Conservation (phyloP, 805 yeast species). For the Pichia nakasei region DNA sequence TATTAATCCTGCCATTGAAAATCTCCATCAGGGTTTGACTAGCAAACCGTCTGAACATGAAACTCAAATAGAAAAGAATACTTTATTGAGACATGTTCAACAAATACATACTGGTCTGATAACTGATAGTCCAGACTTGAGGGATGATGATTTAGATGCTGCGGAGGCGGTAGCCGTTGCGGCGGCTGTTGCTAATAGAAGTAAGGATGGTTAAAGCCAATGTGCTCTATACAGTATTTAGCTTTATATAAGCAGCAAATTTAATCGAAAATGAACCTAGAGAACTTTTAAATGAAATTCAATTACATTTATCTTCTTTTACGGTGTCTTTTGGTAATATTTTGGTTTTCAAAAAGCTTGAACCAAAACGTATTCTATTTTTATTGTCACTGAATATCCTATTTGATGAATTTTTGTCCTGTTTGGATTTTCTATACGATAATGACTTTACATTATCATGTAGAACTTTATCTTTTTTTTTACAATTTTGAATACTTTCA, state of each 20-base stretch:
- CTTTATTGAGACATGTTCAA: slow-evolving; percentile 6
- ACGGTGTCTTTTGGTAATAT: background rate
- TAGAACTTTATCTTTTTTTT: too few relatives aligned
- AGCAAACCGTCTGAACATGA: too few relatives aligned
- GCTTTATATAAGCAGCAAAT: too few relatives aligned
- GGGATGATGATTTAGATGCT: slow-evolving; percentile 10
- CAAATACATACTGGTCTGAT: slow-evolving; percentile 5
- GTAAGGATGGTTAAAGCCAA: too few relatives aligned
- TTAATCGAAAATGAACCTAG: too few relatives aligned
- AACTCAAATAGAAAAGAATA: slow-evolving; percentile 5
- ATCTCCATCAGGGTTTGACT: too few relatives aligned
- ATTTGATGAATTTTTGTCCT: background rate
- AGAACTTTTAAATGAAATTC: too few relatives aligned
- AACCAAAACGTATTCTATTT: slow-evolving; percentile 2
- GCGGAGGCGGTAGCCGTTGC: slow-evolving; percentile 11
- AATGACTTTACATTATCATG: background rate
- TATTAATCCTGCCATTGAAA: too few relatives aligned
- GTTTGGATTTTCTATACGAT: background rate
- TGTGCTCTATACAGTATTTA: too few relatives aligned
- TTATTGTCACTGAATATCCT: background rate
- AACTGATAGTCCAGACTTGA: slow-evolving; percentile 1
- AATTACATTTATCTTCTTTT: background rate
- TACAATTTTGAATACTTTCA: background rate
- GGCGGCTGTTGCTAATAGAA: slow-evolving; percentile 16
- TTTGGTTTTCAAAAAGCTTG: slow-evolving; percentile 1